Evolutionary conservation across 306 rosid genomes (phyloP).

Genomic region (Cucumis melo): DNA sequence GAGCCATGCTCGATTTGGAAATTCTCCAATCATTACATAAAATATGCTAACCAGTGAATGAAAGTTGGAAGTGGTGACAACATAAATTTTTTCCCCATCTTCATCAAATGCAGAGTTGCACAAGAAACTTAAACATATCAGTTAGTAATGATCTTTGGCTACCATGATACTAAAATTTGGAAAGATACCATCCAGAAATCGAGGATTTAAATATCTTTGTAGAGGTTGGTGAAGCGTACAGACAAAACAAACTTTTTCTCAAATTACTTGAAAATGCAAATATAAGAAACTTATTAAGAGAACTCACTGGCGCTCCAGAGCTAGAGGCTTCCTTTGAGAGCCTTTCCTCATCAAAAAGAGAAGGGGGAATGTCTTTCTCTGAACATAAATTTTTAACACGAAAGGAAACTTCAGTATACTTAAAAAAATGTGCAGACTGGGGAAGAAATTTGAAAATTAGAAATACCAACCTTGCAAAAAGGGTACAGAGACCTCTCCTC

Average conservation of each 20-base stretch:
- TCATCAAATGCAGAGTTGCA: background rate
- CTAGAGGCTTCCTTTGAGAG: slow-evolving; percentile 49
- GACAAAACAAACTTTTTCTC: background rate
- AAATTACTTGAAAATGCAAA: background rate
- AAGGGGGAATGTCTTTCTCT: slow-evolving; percentile 86
- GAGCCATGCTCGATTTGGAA: too few species aligned
- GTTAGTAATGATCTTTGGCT: background rate
- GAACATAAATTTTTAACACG: slow-evolving; percentile 9
- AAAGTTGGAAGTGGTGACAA: background rate
- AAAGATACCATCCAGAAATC: background rate
- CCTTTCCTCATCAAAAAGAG: slow-evolving; percentile 51
- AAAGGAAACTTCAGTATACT: background rate
- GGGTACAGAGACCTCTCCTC: slow-evolving; percentile 92
- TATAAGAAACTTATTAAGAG: background rate
- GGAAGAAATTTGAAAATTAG: background rate
- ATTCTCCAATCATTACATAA: background rate
- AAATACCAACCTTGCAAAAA: slow-evolving; percentile 69
- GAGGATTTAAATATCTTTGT: background rate
- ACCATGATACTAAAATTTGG: background rate
- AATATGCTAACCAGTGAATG: background rate
- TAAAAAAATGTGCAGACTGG: background rate
- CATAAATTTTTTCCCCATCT: background rate
- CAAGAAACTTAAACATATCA: background rate
- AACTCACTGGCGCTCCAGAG: slow-evolving; percentile 56
- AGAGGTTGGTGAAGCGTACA: background rate